These are phyloP conservation scores for Flammula alnicola DNA, from an alignment of 1,284 basidiomycete genomes.

Conservation along the genomic window DNA sequence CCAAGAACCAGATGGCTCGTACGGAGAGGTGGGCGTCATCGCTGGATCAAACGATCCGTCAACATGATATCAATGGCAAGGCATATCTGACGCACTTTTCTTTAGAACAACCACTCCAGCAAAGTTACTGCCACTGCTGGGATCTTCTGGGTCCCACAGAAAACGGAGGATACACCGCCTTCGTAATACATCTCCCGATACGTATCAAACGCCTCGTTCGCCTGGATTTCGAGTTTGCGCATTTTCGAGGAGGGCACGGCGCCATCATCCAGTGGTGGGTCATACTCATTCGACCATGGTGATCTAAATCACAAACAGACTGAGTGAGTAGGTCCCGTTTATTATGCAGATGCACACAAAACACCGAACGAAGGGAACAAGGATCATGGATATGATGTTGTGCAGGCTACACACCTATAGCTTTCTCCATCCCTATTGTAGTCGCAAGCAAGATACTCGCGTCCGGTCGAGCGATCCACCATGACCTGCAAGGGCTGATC, in stretches of 20 bases:
- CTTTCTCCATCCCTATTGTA: constrained; percentile 98
- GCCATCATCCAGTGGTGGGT: constrained; percentile 86
- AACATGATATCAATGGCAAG: background rate
- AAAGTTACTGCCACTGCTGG: constrained; percentile 69
- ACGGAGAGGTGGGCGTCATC: constrained; percentile 55
- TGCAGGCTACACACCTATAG: constrained; percentile 67
- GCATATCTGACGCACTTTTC: constrained; percentile 73
- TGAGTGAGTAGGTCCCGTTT: background rate
- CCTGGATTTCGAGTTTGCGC: constrained; percentile 89
- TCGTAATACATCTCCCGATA: constrained; percentile 98
- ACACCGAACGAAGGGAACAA: background rate
- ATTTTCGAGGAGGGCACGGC: constrained; percentile 85
- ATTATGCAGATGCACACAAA: background rate
- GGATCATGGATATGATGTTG: background rate
- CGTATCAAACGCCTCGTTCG: constrained; percentile 97
- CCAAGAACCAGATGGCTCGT: constrained; percentile 86
- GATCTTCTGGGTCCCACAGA: constrained; percentile 97
- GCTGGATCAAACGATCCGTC: constrained; percentile 40
- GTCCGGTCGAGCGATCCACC: constrained; percentile 79
- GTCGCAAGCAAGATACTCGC: constrained; percentile 94
- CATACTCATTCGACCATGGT: constrained; percentile 97
- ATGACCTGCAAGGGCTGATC: constrained; percentile 92
- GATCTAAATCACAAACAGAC: constrained; percentile 59
- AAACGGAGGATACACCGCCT: constrained; percentile 96
- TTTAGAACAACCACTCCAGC: constrained; percentile 97